Conservation (phyloP, 1,284 basidiomycete species). For the Naganishia sp. region DNA sequence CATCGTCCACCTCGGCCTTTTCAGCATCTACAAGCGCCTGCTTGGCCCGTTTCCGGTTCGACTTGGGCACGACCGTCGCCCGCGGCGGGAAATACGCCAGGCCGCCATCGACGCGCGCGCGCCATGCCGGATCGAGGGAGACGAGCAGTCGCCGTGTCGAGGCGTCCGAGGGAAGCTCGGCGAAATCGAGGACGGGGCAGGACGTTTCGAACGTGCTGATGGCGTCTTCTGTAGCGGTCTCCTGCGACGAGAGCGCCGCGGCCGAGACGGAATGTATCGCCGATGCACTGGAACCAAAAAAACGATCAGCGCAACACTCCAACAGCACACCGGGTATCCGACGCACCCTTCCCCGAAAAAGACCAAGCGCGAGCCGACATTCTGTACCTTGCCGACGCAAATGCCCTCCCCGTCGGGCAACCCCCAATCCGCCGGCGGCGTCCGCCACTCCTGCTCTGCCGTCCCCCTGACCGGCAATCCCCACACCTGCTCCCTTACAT, state of each 20-base stretch:
- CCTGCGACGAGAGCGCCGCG: slow-evolving; percentile 8
- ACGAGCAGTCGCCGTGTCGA: slow-evolving; percentile 39
- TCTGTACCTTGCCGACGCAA: slow-evolving; percentile 47
- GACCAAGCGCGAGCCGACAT: slow-evolving; percentile 41
- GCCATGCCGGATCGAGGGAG: slow-evolving; percentile 48
- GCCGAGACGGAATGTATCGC: slow-evolving; percentile 22
- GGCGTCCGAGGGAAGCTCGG: slow-evolving; percentile 33
- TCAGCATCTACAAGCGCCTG: slow-evolving; percentile 24
- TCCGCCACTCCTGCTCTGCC: slow-evolving; percentile 42
- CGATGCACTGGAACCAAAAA: slow-evolving; percentile 1
- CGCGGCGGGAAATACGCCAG: slow-evolving; percentile 26
- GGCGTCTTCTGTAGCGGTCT: slow-evolving; percentile 39
- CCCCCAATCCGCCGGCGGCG: slow-evolving; percentile 44
- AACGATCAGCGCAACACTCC: background rate
- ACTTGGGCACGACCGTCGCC: slow-evolving; percentile 29
- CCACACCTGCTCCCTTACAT: background rate
- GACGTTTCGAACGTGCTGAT: slow-evolving; percentile 47
- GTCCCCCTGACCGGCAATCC: slow-evolving; percentile 32
- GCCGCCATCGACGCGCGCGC: slow-evolving; percentile 30
- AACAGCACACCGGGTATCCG: background rate
- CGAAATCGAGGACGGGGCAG: slow-evolving; percentile 49
- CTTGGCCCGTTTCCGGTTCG: slow-evolving; percentile 20
- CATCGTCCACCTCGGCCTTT: slow-evolving; percentile 4
- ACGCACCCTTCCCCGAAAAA: slow-evolving; percentile 53
- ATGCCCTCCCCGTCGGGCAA: slow-evolving; percentile 50